Conservation (phyloP, 495 filamentous ascomycete species). For the Symbiotaphrina buchneri region DNA sequence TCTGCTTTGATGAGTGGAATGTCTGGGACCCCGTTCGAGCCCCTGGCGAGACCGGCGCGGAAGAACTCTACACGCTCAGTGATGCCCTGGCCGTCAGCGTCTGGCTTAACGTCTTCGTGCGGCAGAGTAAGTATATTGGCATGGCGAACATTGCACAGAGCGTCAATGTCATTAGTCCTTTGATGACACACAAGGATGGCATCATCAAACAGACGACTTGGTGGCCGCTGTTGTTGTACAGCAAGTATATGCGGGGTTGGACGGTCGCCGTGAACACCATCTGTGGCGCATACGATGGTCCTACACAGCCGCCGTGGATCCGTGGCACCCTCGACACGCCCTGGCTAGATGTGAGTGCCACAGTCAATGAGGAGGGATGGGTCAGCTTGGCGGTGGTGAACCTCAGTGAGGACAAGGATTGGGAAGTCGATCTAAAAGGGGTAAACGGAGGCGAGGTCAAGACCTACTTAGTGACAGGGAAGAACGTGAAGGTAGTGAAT, state of each 20-base stretch:
- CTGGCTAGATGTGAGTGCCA: constrained; percentile 49
- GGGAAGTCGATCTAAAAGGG: constrained; percentile 31
- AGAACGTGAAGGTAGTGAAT: constrained; percentile 29
- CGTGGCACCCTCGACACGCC: constrained; percentile 38
- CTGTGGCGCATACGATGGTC: constrained; percentile 33
- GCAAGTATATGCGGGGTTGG: constrained; percentile 50
- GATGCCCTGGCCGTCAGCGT: constrained; percentile 53
- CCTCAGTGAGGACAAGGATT: constrained; percentile 31
- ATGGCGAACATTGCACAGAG: constrained; percentile 70
- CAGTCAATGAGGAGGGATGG: constrained; percentile 33
- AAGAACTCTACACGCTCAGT: constrained; percentile 51
- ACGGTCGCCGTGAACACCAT: constrained; percentile 38
- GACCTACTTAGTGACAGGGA: constrained; percentile 37
- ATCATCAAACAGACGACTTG: constrained; percentile 53
- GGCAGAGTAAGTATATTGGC: constrained; percentile 44
- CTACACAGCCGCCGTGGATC: constrained; percentile 41
- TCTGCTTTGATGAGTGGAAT: constrained; percentile 79
- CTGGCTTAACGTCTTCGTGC: constrained; percentile 62
- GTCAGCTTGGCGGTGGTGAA: constrained; percentile 49
- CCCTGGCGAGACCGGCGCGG: constrained; percentile 40
- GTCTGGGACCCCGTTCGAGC: constrained; percentile 61
- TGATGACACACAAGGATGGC: constrained; percentile 43
- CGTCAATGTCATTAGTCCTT: constrained; percentile 56
- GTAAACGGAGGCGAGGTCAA: constrained; percentile 18
- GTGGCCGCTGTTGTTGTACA: constrained; percentile 55